Percentiles rank a stretch among this genome's conserved stretches.
Conservation (phyloP, 106 monocot genomes). For the Acorus gramineus region DNA sequence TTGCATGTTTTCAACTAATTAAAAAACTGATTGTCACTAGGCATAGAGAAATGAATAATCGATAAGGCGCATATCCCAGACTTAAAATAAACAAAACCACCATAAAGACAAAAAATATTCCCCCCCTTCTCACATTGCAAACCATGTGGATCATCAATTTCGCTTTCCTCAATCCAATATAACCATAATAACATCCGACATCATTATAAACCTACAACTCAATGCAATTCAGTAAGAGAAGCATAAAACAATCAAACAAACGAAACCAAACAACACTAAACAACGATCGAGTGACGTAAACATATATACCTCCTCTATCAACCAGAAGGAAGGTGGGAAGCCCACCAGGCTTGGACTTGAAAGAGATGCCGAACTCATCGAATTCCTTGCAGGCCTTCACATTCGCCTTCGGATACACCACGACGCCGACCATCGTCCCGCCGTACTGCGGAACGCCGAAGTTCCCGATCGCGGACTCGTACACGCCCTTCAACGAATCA, state of each 20-base stretch:
- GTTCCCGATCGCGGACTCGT: constrained; percentile 40
- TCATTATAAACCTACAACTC: too few species aligned
- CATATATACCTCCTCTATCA: constrained; percentile 42
- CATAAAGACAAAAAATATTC: too few species aligned
- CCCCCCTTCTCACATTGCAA: too few species aligned
- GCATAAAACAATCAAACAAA: background rate
- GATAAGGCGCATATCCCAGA: too few species aligned
- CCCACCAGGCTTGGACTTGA: constrained; percentile 32
- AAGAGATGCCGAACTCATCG: constrained; percentile 24
- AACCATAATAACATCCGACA: too few species aligned
- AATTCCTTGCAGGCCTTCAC: constrained; percentile 37
- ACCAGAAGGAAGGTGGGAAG: constrained; percentile 48
- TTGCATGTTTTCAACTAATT: too few species aligned
- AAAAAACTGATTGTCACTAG: too few species aligned
- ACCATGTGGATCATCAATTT: too few species aligned
- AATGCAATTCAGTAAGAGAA: too few species aligned
- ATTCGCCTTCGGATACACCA: constrained; percentile 29
- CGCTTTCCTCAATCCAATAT: too few species aligned
- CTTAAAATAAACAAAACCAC: too few species aligned
- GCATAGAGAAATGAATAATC: too few species aligned
- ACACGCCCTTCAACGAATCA: constrained; percentile 17
- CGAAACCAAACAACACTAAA: background rate
- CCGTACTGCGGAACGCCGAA: constrained; percentile 45
- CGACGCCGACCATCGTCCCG: constrained; percentile 48
- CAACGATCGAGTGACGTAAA: background rate